phyloP scores from a whole-genome alignment of 192 early-diverging fungal species.

The Chytriomyces sp. region DNA sequence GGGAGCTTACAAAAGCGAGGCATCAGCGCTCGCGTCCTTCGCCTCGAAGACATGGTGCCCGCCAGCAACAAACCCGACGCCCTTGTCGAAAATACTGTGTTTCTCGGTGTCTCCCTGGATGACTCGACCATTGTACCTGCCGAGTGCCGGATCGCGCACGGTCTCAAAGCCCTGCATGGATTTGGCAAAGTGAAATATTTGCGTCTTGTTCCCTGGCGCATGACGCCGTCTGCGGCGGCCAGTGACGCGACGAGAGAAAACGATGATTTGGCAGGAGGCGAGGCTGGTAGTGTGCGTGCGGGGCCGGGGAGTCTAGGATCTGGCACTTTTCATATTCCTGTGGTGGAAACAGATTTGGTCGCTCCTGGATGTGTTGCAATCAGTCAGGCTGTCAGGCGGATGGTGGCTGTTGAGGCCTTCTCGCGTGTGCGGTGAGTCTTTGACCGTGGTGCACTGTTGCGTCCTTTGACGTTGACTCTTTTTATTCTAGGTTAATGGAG shows the following conservation, averaged over 20 bases:
- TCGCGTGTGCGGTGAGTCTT: not conserved
- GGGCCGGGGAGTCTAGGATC: not conserved
- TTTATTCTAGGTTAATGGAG: conserved; percentile 9
- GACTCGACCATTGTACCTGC: not conserved
- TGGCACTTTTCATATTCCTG: not conserved
- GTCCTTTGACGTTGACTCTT: not conserved
- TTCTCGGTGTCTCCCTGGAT: not conserved
- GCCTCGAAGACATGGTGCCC: conserved; percentile 13
- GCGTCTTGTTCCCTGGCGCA: conserved; percentile 7
- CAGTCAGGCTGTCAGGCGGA: not conserved
- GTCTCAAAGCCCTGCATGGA: not conserved
- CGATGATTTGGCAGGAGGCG: too few relatives aligned
- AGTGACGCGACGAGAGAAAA: not conserved
- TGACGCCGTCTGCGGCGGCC: not conserved
- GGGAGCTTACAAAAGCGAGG: not conserved
- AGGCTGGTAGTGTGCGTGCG: too few relatives aligned
- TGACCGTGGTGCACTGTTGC: not conserved
- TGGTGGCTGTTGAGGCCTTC: not conserved
- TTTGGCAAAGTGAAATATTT: not conserved
- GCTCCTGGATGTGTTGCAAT: conserved; percentile 3
- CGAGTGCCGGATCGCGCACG: not conserved
- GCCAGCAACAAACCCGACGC: not conserved
- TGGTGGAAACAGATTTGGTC: conserved; percentile 12
- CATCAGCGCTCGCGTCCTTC: conserved; percentile 6
- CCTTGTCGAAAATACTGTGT: not conserved